Base-by-base conservation (phyloP, 2,329 filamentous ascomycete species). In the Aspergillus transmontanensis region DNA sequence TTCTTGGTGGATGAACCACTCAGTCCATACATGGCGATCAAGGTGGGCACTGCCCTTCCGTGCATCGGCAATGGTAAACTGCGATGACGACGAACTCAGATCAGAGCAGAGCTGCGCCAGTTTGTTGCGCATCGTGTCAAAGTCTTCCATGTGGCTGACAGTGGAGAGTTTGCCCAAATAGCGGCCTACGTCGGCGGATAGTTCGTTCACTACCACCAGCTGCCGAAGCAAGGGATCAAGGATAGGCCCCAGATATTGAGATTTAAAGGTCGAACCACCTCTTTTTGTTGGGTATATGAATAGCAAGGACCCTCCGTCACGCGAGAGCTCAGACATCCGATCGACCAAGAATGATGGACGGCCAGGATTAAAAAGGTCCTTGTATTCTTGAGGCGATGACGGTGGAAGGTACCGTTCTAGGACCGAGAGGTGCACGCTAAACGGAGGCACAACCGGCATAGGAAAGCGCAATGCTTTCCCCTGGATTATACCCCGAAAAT, bases 321-420 rank as follows among this genome's bases (percentile, higher is more conserved):
- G 78, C 0, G 86, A 87, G 0, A 90, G 79, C 69, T 90, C 87
- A 30, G 82, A 78, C 26, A 90, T 76, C 26, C 87, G 84, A 70
- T 90, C 87, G 46, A 87, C 82, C 1, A 90, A 79, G 56, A 87
- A 79, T 0, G 87, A 89, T 3, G 82, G 83, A 5, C 84, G 83
- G 51, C 78, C 80, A 3, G 81, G 76, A 19, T 78, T 80, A 72
- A 89, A 89, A 70, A 89, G 82, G 66, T 87, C 83, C 36, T 79
- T 75, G 63, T 87, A 87, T 70, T 90, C 87, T 67, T 85, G 82
- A 0, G 78, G 71, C 26, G 83, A 87, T 0, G 86, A 83, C 2
- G 87, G 87, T 21, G 87, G 87, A n/a, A 90, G 86, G 72, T 88
- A 89, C 43, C 87, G 84, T 75, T 90, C 87, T 4, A 89, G 81